Evolutionary conservation across 257 asterid genomes (phyloP), one percentile per base, ranked within the genome.

Genomic region (Solanum etuberosum): DNA sequence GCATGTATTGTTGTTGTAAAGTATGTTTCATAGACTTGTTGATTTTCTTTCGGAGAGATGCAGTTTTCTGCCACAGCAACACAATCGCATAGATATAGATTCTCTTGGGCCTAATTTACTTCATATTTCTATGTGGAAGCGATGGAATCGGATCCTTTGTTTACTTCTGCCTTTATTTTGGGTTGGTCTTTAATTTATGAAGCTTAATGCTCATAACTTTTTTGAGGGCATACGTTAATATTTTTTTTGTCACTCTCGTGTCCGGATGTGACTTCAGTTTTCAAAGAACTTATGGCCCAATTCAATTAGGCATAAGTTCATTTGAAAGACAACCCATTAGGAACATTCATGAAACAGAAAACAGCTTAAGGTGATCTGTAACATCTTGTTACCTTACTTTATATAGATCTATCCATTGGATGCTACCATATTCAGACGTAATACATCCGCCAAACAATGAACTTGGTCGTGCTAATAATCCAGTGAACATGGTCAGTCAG

Each of bases 261-360:
- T 14, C 54, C 2, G 5, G 63, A 20, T 20, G 7, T 54, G 23
- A 54, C 63, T 54, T 54, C 10, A 54, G 31, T n/a, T 61, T n/a
- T 7, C 3, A 61, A 61, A 10, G 14, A n/a, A 61, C 7, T 0
- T 61, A 23, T 61, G 15, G 15, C 15, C 16, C 4, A 7, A 61
- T 0, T n/a, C 4, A 7, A 61, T 0, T n/a, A n/a, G 31, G 31
- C 31, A 61, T 4, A n/a, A 61, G 31, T 61, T 61, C 0, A 0
- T 61, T 23, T 23, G 31, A 61, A 61, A 23, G n/a, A 59, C 67
- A 23, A 15, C 9, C 3, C 59, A 48, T 48, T 48, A 71, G 43
- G 78, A 73, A 10, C 51, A 35, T 21, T 25, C 51, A 72, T 35
- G 48, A 72, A 72, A 20, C 81, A 18, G 46, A 10, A 73, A 73